Base-by-base conservation (phyloP, 129 eudicot species). In the Tanacetum coccineum region DNA sequence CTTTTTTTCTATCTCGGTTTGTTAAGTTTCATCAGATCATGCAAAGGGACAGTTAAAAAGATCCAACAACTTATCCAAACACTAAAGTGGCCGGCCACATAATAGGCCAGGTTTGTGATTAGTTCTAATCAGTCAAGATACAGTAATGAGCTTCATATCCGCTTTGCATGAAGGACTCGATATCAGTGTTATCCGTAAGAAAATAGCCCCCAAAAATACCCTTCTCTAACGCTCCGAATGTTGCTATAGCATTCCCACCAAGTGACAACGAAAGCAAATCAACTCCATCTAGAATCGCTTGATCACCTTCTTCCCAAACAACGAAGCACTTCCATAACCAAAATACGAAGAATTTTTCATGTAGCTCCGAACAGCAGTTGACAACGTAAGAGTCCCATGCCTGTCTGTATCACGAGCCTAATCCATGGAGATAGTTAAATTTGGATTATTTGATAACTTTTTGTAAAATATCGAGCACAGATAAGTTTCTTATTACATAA, bases 311-410 rank as follows among this genome's bases (percentile, higher is more conserved):
- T 0, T 86, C 84, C 83, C 83, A 89, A 17, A 89, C 71, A 39
- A 88, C 90, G 80, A 78, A 9, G 95, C 96, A 0, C 68, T 26
- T 44, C 88, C 96, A 49, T 89, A 89, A 5, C 96, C 95, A 7
- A 86, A 89, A 64, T 71, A 89, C 2, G 86, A 78, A 0, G 90
- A 95, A 2, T 40, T 50, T 5, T 61, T 66, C 6, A 83, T 88
- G 17, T 75, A 81, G 42, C 70, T 65, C 32, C 96, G 95, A 1
- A 81, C 95, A 0, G 95, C 96, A 0, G 95, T 89, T 14, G 94
- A 83, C 0, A 95, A 86, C n/a, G 95, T 86, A 72, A 86, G 96
- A 5, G 96, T 89, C 32, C 96, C 96, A 21, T 89, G 96, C 1
- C 96, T 95, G 3, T 81, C 81, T 0, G 89, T 75, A 64, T 89